These are phyloP conservation scores for Colletotrichum lini DNA, from an alignment of 2,329 filamentous ascomycete species.

Conservation along the genomic window DNA sequence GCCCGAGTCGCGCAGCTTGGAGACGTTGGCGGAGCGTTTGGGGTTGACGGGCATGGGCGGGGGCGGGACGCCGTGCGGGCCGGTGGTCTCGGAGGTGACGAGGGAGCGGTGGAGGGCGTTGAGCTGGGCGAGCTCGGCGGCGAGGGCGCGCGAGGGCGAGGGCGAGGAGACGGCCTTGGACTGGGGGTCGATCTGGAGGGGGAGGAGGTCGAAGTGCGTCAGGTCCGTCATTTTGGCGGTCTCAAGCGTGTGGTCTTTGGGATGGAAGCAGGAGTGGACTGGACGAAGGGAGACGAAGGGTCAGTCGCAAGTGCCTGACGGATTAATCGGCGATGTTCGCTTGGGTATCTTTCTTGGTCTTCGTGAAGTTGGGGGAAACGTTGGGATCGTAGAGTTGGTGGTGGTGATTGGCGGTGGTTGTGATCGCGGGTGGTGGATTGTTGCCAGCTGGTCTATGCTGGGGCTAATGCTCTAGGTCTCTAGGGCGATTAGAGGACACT, in stretches of 20 bases:
- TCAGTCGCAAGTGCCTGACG: too few relatives aligned
- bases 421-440: not conserved
- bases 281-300: too few relatives aligned
- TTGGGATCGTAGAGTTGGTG: not conserved
- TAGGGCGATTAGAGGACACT: slow-evolving; percentile 34
- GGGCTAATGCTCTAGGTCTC: not conserved
- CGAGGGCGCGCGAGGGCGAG: slow-evolving; percentile 65
- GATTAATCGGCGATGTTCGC: too few relatives aligned
- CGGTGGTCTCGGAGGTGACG: slow-evolving; percentile 68
- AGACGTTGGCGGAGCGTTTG: slow-evolving; percentile 89
- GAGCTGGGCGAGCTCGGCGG: slow-evolving; percentile 78
- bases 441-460: slow-evolving; percentile 25
- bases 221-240: slow-evolving; percentile 66
- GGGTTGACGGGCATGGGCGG: slow-evolving; percentile 93
- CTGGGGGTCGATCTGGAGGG: slow-evolving; percentile 84
- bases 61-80: slow-evolving; percentile 78
- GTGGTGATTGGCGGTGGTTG: not conserved
- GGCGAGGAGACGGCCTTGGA: slow-evolving; percentile 79
- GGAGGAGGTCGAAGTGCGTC: slow-evolving; percentile 86
- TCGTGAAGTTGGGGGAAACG: too few relatives aligned
- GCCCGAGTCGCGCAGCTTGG: slow-evolving; percentile 90
- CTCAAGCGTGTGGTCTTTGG: not conserved
- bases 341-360: too few relatives aligned
- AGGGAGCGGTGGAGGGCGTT: slow-evolving; percentile 85
- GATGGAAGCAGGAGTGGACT: not conserved